Base-by-base conservation (phyloP, 208 protist species). In the Chromosphaera perkinsii region DNA sequence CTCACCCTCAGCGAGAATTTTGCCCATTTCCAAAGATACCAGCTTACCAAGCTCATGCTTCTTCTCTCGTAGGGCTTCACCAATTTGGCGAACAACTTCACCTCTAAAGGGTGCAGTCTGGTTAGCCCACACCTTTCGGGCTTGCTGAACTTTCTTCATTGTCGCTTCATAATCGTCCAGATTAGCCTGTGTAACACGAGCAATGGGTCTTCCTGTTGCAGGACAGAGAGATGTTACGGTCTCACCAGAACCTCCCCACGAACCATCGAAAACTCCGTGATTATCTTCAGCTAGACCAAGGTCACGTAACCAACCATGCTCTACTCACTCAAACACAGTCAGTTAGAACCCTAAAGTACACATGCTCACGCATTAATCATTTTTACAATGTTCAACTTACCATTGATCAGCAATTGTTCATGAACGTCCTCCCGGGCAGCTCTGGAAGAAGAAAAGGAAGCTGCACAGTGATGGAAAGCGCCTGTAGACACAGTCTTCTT, bases 1-100 rank as follows among this genome's bases (percentile, higher is more conserved):
- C 27, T 75, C 54, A 14, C 82, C 82, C 52, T 86, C 82, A 10
- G 71, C 57, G 31, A 69, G 54, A 47, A 90, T 90, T 64, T 90
- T 90, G n/a, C n/a, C n/a, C 74, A 88, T 81, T 59, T 90, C 84
- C 7, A 90, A 68, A 32, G 81, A 73, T 26, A 89, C 72, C 0
- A 90, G 67, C 48, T 75, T 51, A 22, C 73, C 74, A 20, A 89
- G 65, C 42, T 71, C 36, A 33, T 69, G 36, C n/a, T 77, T 31
- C 32, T 85, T 66, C 24, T 78, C 42, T 43, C 82, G 63, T 1
- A 89, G 51, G 1, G 35, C 68, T 12, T 81, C 51, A 26, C 83
- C 85, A 49, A 89, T 82, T 32, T 77, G 69, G 52, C 84, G 76
- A 5, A 89, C 82, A 54, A 89, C 72, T 65, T 90, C 84, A 40